These are phyloP conservation scores for Silene latifolia DNA, from an alignment of 148 eudicot species.

Conservation along the genomic window DNA sequence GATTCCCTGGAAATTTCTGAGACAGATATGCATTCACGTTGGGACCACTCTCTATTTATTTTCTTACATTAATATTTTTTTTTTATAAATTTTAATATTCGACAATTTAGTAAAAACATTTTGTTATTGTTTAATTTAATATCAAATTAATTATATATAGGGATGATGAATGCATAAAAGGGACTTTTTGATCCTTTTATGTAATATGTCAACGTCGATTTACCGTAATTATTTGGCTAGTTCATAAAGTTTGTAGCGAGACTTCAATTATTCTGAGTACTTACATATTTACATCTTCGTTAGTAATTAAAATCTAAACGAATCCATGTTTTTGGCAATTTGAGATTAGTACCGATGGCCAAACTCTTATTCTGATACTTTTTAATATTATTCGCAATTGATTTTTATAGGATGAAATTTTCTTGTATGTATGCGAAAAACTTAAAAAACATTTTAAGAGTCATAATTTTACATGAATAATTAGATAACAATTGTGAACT, in stretches of 20 bases:
- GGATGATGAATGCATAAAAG: not conserved
- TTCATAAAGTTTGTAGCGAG: no score
- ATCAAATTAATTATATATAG: no score
- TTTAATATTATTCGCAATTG: no score
- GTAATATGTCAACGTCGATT: not conserved
- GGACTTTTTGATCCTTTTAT: not conserved
- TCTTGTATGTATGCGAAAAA: no score
- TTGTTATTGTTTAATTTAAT: not conserved
- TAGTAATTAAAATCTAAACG: not conserved
- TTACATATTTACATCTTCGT: no score
- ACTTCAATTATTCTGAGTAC: no score
- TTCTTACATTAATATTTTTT: not conserved
- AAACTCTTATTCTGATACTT: no score
- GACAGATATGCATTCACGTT: not conserved
- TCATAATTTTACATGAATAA: no score
- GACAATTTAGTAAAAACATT: not conserved
- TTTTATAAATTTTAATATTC: not conserved
- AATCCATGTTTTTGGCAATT: not conserved
- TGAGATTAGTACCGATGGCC: not conserved
- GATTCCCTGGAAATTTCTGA: not conserved
- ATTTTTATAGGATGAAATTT: no score
- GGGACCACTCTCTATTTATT: conserved; percentile 5
- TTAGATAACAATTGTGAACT: no score
- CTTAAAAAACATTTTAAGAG: no score
- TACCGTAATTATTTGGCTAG: not conserved